A percentile compares a stretch with the other conserved stretches of the same genome.
phyloP scores from a whole-genome alignment of 108 stramenopile species.

The Ochromonas danica region DNA sequence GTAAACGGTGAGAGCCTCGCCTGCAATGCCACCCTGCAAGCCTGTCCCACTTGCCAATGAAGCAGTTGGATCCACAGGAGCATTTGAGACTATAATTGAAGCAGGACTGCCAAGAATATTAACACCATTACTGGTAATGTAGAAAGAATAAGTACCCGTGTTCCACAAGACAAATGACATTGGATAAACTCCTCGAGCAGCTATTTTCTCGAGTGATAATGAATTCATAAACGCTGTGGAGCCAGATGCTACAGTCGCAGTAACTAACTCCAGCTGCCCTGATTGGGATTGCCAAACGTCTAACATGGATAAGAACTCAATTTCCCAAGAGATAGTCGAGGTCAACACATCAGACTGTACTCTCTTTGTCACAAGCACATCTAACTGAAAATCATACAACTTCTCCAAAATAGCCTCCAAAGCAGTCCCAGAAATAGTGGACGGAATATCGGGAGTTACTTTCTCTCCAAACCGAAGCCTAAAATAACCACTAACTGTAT shows the following conservation, averaged over 20 bases:
- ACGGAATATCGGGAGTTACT: slow-evolving; percentile 36
- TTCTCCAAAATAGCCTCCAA: slow-evolving; percentile 36
- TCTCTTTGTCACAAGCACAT: slow-evolving; percentile 23
- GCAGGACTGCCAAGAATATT: slow-evolving; percentile 64
- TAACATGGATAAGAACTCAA: slow-evolving; percentile 66
- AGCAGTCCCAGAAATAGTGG: slow-evolving; percentile 28
- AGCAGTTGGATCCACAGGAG: slow-evolving; percentile 54
- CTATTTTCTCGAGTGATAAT: slow-evolving; percentile 34
- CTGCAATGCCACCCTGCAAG: slow-evolving; percentile 64
- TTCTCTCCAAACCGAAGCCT: slow-evolving; percentile 19
- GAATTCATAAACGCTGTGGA: slow-evolving; percentile 30
- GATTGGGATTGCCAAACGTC: slow-evolving; percentile 23
- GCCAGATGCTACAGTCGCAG: slow-evolving; percentile 41
- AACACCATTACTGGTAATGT: slow-evolving; percentile 43
- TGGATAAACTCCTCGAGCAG: slow-evolving; percentile 63
- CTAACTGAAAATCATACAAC: slow-evolving; percentile 39
- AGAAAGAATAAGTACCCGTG: slow-evolving; percentile 63
- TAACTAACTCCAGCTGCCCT: slow-evolving; percentile 50
- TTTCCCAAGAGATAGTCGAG: slow-evolving; percentile 60
- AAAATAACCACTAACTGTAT: background rate
- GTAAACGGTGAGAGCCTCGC: slow-evolving; percentile 55
- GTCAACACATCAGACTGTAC: slow-evolving; percentile 43
- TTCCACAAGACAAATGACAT: slow-evolving; percentile 64
- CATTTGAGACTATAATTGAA: slow-evolving; percentile 54
- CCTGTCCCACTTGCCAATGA: slow-evolving; percentile 58